These are phyloP conservation scores for Diaporthe longicolla DNA, from an alignment of 2,329 filamentous ascomycete genomes.

Conservation along the genomic window DNA sequence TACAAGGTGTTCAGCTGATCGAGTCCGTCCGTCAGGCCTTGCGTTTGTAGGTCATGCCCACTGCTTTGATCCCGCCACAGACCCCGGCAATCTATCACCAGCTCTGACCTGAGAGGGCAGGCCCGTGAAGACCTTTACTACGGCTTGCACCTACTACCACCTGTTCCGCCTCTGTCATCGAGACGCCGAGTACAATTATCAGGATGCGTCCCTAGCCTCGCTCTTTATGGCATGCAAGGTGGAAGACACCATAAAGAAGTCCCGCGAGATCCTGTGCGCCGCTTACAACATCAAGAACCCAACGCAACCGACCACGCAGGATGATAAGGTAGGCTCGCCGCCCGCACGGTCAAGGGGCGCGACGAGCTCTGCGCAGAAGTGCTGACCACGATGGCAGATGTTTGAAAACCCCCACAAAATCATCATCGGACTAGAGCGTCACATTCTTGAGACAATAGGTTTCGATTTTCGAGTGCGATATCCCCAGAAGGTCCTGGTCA, in stretches of 20 bases:
- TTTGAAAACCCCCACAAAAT: constrained; percentile 85
- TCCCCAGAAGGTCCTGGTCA: constrained; percentile 87
- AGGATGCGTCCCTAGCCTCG: constrained; percentile 89
- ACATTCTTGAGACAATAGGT: constrained; percentile 91
- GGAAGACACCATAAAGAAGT: constrained; percentile 98
- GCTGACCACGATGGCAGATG: constrained; percentile 62
- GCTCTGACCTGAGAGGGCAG: constrained; percentile 50
- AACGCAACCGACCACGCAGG: constrained; percentile 78
- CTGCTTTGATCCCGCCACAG: background rate
- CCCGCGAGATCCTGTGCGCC: constrained; percentile 90
- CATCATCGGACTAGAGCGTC: constrained; percentile 89
- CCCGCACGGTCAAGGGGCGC: background rate
- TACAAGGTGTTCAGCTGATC: constrained; percentile 91
- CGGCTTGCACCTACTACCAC: constrained; percentile 93
- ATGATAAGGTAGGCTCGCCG: constrained; percentile 77
- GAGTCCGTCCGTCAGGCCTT: constrained; percentile 85
- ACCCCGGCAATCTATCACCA: constrained; percentile 1
- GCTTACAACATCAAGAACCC: constrained; percentile 86
- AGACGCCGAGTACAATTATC: constrained; percentile 87
- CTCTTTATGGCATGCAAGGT: constrained; percentile 97
- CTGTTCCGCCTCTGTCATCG: constrained; percentile 89
- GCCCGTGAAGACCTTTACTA: constrained; percentile 91
- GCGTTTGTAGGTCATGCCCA: constrained; percentile 73
- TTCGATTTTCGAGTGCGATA: constrained; percentile 95
- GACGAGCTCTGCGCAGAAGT: background rate